A percentile compares a stretch with the other conserved stretches of the same genome.
phyloP scores from a whole-genome alignment of 1,284 basidiomycete genomes.

The Puccinia hordei region DNA sequence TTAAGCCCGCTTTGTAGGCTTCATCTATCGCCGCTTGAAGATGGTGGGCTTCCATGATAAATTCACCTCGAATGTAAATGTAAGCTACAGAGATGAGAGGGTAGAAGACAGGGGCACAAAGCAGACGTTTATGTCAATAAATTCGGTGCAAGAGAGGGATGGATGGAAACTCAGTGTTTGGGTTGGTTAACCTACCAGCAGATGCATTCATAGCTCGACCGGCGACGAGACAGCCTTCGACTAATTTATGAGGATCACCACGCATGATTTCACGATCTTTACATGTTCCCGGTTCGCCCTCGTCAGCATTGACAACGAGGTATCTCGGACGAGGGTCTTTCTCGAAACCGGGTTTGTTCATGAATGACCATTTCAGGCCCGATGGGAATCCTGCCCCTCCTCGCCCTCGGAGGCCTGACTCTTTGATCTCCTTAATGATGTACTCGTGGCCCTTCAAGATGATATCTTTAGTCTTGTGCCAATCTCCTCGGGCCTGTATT shows the following conservation, averaged over 20 bases:
- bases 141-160: not conserved
- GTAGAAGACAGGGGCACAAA: not conserved
- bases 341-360: conserved; percentile 99
- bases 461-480: conserved; percentile 97
- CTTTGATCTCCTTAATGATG: conserved; percentile 95
- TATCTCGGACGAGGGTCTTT: conserved; percentile 90
- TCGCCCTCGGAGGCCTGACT: conserved; percentile 90
- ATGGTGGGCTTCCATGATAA: conserved; percentile 90
- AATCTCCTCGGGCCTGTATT: conserved; percentile 82
- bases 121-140: not conserved
- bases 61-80: conserved; percentile 99
- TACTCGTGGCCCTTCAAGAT: conserved; percentile 91
- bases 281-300: conserved; percentile 98
- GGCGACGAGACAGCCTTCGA: conserved; percentile 96
- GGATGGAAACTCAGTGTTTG: too few relatives aligned
- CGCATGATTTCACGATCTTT: conserved; percentile 98
- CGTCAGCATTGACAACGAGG: conserved; percentile 96
- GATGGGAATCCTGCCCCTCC: conserved; percentile 97
- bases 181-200: conserved; percentile 63
- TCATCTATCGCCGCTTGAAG: conserved; percentile 93
- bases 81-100: conserved; percentile 66
- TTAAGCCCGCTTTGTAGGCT: conserved; percentile 86
- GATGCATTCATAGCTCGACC: conserved; percentile 97
- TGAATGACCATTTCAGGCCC: conserved; percentile 94
- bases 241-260: conserved; percentile 95